Base-by-base conservation (phyloP, 192 early-diverging fungal genomes). In the Helicostylum pulchrum region DNA sequence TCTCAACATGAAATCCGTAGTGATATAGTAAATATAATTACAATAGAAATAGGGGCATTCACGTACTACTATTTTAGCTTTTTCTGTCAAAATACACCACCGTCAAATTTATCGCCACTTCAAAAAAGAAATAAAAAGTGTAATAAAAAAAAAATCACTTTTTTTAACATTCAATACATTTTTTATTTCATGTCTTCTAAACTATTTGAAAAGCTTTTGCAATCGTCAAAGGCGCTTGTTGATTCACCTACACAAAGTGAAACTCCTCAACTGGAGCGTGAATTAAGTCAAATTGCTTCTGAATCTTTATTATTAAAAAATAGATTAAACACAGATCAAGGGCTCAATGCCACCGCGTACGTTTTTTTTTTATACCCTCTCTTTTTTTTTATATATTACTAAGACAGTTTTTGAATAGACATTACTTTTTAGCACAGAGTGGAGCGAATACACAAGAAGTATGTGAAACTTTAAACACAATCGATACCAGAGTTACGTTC, bases 391-490 rank as follows among this genome's bases (percentile, higher is more conserved):
- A 47, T 9, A 52, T 45, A 9, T 26, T 1, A 23, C 17, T 44
- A 30, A 21, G 3, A 52, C 21, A 1, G 44, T 15, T 0, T 2
- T 30, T n/a, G n/a, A n/a, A 43, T 53, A 64, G 62, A 30, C 62
- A 64, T 53, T 26, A 43, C 15, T 64, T 64, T 26, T 15, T 64
- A 31, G 51, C 62, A 20, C 36, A 64, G 8, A 50, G 39, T 53
- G 62, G 62, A 14, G 43, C 52, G 0, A 53, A 64, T n/a, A 53
- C 49, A n/a, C 42, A 53, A 45, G 34, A 64, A 17, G 19, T 51
- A 43, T 12, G 20, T 9, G 50, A 64, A 21, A 43, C 19, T 2
- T 17, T 64, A 17, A 23, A 53, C 1, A 44, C 51, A 14, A 23
- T 64, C 30, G 51, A 53, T 44, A 31, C 49, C 1, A 21, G 30